Evolutionary conservation across 768 basidiomycete species (phyloP).

Genomic region (Phylloporus sp.): DNA sequence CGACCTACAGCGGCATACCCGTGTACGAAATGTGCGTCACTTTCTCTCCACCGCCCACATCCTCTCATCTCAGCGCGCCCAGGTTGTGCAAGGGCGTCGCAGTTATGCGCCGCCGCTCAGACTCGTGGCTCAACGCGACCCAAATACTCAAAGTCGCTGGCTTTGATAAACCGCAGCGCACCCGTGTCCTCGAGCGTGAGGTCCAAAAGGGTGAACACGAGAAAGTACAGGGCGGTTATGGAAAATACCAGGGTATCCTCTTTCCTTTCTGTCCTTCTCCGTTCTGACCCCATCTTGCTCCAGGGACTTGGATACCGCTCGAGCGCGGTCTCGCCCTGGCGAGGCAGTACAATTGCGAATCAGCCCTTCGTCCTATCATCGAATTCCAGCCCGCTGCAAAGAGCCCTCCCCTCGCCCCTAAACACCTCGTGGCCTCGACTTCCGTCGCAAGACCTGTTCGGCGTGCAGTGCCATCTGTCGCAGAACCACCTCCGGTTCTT

Average conservation of each 20-base stretch:
- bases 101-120: slow-evolving; percentile 94
- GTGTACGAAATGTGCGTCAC: slow-evolving; percentile 83
- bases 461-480: slow-evolving; percentile 15
- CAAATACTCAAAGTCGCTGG: slow-evolving; percentile 99
- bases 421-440: slow-evolving; percentile 78
- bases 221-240: slow-evolving; percentile 99
- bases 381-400: slow-evolving; percentile 88
- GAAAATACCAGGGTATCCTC: slow-evolving; percentile 94
- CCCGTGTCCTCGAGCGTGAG: slow-evolving; percentile 94
- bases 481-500: slow-evolving; percentile 14
- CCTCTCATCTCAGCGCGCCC: slow-evolving; percentile 38
- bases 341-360: slow-evolving; percentile 90
- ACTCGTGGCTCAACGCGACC: slow-evolving; percentile 98
- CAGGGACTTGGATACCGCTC: slow-evolving; percentile 98
- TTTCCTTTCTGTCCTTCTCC: neutral
- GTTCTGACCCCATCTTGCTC: neutral
- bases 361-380: slow-evolving; percentile 84
- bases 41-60: slow-evolving; percentile 34
- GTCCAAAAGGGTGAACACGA: slow-evolving; percentile 99
- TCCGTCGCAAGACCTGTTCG: slow-evolving; percentile 38
- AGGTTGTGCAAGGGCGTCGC: slow-evolving; percentile 97
- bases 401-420: slow-evolving; percentile 93
- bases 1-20: slow-evolving; percentile 90
- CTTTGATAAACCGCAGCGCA: slow-evolving; percentile 98
- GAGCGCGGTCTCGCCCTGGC: slow-evolving; percentile 83